Evolutionary conservation across 1,139 yeast species (phyloP).

Genomic region (Yamadazyma dendronema): DNA sequence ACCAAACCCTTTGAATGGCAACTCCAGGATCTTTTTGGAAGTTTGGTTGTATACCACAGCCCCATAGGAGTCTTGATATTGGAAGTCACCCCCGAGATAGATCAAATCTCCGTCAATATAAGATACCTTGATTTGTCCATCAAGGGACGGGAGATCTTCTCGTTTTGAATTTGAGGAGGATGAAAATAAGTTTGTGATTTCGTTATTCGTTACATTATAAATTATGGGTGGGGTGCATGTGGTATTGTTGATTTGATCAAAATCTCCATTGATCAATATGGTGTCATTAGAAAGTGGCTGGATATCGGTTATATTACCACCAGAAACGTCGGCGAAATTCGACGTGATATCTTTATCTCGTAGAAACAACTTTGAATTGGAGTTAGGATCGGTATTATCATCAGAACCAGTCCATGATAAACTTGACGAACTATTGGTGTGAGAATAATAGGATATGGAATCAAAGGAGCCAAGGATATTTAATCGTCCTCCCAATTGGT

Average conservation of each 20-base stretch:
- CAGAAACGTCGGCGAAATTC: slow-evolving; percentile 34
- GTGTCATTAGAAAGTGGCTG: slow-evolving; percentile 25
- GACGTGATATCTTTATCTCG: slow-evolving; percentile 29
- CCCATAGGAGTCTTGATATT: slow-evolving; percentile 55
- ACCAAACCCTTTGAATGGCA: slow-evolving; percentile 81
- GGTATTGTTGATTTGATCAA: slow-evolving; percentile 32
- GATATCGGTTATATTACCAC: slow-evolving; percentile 37
- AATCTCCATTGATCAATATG: slow-evolving; percentile 47
- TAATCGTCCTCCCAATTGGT: slow-evolving; percentile 39
- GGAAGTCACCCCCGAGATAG: slow-evolving; percentile 80
- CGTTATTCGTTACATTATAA: slow-evolving; percentile 48
- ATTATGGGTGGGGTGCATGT: slow-evolving; percentile 52
- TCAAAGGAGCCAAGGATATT: slow-evolving; percentile 67
- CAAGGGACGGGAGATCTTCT: slow-evolving; percentile 23
- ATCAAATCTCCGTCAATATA: slow-evolving; percentile 42
- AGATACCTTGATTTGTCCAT: slow-evolving; percentile 55
- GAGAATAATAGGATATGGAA: slow-evolving; percentile 57
- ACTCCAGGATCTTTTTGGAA: slow-evolving; percentile 38
- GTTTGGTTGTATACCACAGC: slow-evolving; percentile 65
- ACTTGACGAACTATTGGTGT: slow-evolving; percentile 44
- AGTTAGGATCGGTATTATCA: neutral
- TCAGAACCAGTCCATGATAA: neutral
- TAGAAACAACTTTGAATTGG: slow-evolving; percentile 26
- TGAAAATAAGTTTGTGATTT: slow-evolving; percentile 37
- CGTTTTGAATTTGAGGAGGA: slow-evolving; percentile 15